Conservation (phyloP, 2,329 filamentous ascomycete species). For the Cyphellophora attinorum region DNA sequence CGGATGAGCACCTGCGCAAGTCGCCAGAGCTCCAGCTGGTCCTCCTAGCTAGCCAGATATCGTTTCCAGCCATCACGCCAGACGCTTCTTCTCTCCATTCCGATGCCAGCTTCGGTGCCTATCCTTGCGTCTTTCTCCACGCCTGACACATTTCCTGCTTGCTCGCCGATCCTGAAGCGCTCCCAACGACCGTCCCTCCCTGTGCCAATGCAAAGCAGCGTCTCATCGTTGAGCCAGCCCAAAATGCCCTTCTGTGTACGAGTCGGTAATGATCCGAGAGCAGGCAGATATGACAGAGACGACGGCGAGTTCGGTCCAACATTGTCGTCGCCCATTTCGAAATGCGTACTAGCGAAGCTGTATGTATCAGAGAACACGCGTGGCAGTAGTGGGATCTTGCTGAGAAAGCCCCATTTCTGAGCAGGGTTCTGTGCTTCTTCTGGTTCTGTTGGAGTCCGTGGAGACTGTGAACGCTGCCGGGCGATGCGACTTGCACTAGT, state of each 20-base stretch:
- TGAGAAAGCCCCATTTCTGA: conserved; percentile 77
- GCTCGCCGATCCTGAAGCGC: conserved; percentile 65
- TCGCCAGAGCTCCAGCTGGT: too few species aligned
- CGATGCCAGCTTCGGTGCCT: too few species aligned
- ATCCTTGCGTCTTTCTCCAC: too few species aligned
- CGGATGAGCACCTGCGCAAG: too few species aligned
- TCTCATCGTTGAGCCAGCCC: conserved; percentile 71
- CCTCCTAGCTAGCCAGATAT: conserved; percentile 50
- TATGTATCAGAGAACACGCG: conserved; percentile 83
- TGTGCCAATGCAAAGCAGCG: conserved; percentile 64
- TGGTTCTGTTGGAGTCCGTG: conserved; percentile 14
- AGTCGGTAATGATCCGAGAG: conserved; percentile 43
- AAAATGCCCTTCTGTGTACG: conserved; percentile 71
- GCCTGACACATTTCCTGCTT: conserved; percentile 24
- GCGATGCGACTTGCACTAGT: conserved; percentile 21
- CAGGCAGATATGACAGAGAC: conserved; percentile 30
- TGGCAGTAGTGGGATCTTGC: conserved; percentile 75
- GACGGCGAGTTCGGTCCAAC: conserved; percentile 23
- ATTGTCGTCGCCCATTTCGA: conserved; percentile 72
- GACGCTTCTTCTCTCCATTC: conserved; percentile 53
- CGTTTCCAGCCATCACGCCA: conserved; percentile 72
- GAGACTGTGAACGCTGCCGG: conserved; percentile 14
- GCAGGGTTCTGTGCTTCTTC: conserved; percentile 36
- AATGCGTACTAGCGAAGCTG: conserved; percentile 70
- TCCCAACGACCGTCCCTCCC: conserved; percentile 80